These are phyloP conservation scores for Phlegmacium glaucopus DNA, from an alignment of 768 basidiomycete genomes.

Conservation along the genomic window DNA sequence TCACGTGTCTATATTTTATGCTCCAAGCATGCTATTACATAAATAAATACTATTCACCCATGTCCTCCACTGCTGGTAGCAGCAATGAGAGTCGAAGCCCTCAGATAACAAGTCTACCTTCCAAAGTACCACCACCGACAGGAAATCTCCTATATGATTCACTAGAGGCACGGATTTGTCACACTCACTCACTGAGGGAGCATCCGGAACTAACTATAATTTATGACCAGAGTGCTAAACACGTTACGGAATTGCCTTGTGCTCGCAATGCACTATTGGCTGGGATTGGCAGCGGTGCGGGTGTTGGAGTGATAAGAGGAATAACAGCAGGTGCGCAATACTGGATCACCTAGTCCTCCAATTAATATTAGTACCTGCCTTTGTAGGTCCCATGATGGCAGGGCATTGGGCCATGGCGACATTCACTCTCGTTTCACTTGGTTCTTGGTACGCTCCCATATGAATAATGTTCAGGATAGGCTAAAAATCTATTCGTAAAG, in stretches of 20 bases:
- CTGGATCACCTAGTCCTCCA: no score
- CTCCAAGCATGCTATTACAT: no score
- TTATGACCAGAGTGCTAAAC: slow-evolving; percentile 45
- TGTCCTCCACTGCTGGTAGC: slow-evolving; percentile 14
- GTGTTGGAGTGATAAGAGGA: slow-evolving; percentile 72
- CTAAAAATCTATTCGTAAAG: slow-evolving; percentile 27
- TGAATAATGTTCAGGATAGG: neutral
- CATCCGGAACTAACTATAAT: neutral
- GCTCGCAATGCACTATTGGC: slow-evolving; percentile 70
- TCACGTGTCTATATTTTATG: no score
- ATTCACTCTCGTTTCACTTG: slow-evolving; percentile 62
- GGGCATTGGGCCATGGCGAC: slow-evolving; percentile 80
- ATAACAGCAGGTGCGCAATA: slow-evolving; percentile 54
- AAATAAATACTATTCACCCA: slow-evolving; percentile 1
- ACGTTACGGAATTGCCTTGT: slow-evolving; percentile 71
- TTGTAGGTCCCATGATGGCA: slow-evolving; percentile 57
- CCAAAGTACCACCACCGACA: slow-evolving; percentile 34
- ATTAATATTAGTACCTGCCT: no score
- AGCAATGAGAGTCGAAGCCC: neutral
- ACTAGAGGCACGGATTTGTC: slow-evolving; percentile 24
- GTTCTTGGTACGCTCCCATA: slow-evolving; percentile 56
- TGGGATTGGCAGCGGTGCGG: slow-evolving; percentile 78
- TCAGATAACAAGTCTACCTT: slow-evolving; percentile 25
- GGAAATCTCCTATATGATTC: slow-evolving; percentile 35
- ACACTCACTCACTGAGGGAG: neutral